Base-by-base conservation (phyloP, 1,284 basidiomycete genomes). In the Pseudozyma flocculosa region DNA sequence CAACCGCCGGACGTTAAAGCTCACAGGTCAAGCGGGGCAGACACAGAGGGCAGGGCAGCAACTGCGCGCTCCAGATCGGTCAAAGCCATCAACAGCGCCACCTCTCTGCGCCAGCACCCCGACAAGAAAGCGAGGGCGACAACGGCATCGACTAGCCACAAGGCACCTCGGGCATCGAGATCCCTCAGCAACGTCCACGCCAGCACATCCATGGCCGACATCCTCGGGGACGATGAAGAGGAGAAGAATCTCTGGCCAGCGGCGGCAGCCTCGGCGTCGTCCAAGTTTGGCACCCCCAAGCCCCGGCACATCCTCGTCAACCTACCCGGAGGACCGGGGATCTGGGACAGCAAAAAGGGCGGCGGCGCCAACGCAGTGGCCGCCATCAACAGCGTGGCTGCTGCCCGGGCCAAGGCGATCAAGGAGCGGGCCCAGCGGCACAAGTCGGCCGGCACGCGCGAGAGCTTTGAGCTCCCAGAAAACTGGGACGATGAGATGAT, bases 271-370 rank as follows among this genome's bases (percentile, higher is more conserved):
- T 64, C 61, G 17, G 61, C 61, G 7, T 54, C 50, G 32, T 56
- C 53, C 50, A 64, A 60, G 43, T 60, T 57, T 11, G 61, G 61
- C 14, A 60, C 61, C 5, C 53, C 61, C 10, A 55, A 55, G 32
- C 61, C 61, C 30, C 61, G 61, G 21, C 61, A 64, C 48, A 60
- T 64, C n/a, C 34, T 64, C 23, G 56, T 64, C 46, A 64, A 64
- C 40, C 29, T 64, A 47, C 61, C 61, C 3, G 61, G 61, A 39
- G 61, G 61, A 46, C 61, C 56, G 5, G 61, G 61, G 8, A 64
- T 64, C 43, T 64, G 61, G 61, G 61, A 64, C 48, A 64, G 48
- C 57, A 60, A 64, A 43, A 64, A 37, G 24, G 61, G 61, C 32
- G 61, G 61, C 22, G 61, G 61, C 40, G 53, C 48, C 36, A 64